Conservation (phyloP, 2,329 filamentous ascomycete genomes). For the Colletotrichum abscissum region DNA sequence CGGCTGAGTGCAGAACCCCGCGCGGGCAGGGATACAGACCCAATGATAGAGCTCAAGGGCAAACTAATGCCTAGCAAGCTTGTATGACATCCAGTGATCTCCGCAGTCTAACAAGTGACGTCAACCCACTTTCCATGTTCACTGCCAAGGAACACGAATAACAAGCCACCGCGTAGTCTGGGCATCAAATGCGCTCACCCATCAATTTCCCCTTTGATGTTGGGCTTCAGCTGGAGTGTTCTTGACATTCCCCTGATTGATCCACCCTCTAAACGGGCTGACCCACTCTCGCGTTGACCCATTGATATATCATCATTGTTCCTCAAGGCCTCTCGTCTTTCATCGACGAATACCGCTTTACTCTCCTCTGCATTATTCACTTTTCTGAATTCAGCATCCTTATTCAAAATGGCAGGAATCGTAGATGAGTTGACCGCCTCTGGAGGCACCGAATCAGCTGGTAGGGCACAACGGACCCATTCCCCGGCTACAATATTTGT, state of each 20-base stretch:
- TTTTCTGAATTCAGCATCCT: too few species aligned
- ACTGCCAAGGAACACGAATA: constrained; percentile 13
- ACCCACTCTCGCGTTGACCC: not conserved
- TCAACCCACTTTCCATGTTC: constrained; percentile 8
- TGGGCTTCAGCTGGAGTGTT: not conserved
- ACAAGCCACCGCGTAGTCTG: not conserved
- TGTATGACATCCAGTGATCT: not conserved
- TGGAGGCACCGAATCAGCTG: constrained; percentile 53
- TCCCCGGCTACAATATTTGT: not conserved
- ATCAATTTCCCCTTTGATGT: not conserved
- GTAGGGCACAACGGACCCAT: constrained; percentile 13
- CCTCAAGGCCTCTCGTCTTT: not conserved
- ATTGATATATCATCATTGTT: not conserved
- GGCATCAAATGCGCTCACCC: constrained; percentile 8
- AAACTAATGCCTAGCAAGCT: not conserved
- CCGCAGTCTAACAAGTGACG: constrained; percentile 5
- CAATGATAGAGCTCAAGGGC: not conserved
- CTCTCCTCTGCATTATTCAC: not conserved
- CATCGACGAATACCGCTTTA: not conserved
- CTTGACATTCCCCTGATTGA: not conserved
- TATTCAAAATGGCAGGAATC: constrained; percentile 45
- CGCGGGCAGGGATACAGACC: constrained; percentile 4
- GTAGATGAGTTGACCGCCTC: constrained; percentile 53
- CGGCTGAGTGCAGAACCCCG: constrained; percentile 15
- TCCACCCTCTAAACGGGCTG: not conserved